Evolutionary conservation across 140 eudicot genomes (phyloP).

Genomic region (Oenanthe javanica): DNA sequence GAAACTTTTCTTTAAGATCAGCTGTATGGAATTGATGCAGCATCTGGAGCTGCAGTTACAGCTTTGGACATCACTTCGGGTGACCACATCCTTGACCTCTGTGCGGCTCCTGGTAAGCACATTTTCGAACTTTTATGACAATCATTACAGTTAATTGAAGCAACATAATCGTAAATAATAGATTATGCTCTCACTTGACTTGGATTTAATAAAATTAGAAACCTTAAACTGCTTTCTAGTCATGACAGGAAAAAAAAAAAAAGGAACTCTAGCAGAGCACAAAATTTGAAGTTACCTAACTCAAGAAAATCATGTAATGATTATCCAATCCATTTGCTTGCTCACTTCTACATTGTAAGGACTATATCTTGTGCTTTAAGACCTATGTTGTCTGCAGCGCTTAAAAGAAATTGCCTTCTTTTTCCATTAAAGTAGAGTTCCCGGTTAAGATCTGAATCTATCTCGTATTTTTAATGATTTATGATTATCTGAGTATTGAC

Average conservation of each 20-base stretch:
- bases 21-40: conserved; percentile 97
- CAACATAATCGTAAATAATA: background rate
- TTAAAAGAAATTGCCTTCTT: background rate
- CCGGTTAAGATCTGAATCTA: background rate
- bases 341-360: background rate
- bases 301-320: background rate
- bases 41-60: conserved; percentile 94
- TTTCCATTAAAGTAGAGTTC: background rate
- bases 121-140: background rate
- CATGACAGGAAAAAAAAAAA: background rate
- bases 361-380: background rate
- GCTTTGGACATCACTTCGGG: conserved; percentile 44
- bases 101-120: conserved; percentile 8
- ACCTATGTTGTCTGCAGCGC: background rate
- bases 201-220: too few species aligned
- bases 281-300: background rate
- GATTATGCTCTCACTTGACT: background rate
- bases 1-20: conserved; percentile 20
- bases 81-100: conserved; percentile 27
- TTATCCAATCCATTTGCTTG: background rate
- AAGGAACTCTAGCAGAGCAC: too few species aligned
- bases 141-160: background rate
- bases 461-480: background rate
- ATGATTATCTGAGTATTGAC: background rate
- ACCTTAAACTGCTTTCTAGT: background rate